Base-by-base conservation (phyloP, 2,329 filamentous ascomycete genomes). In the Elsinoe ampelina region DNA sequence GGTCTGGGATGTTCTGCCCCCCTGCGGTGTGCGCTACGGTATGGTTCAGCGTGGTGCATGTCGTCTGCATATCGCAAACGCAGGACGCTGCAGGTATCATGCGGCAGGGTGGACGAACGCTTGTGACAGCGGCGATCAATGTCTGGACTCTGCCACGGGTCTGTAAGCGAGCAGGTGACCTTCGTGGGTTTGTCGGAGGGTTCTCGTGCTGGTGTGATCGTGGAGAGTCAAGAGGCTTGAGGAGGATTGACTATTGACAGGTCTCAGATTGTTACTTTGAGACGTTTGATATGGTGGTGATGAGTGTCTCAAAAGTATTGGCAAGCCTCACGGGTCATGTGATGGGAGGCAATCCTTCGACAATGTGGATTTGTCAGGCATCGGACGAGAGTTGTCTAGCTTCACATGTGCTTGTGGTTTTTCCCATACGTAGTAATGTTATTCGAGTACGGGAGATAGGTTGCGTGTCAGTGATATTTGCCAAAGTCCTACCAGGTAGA, bases 111-210 rank as follows among this genome's bases (percentile, higher is more conserved):
- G 32, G n/a, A 38, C 48, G 48, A 52, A 52, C 48, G 32, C 48
- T 34, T 34, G 22, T 52, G 48, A 52, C 48, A 52, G 48, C 34
- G 48, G 30, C 48, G 48, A 52, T 52, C 48, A 38, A 43, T 52
- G 48, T 52, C 48, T 52, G 48, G 26, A 8, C 48, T 22, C 11
- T 36, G 48, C 30, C 48, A 52, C 38, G 48, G 30, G 48, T 52
- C 48, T 38, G 48, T 34, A 52, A 52, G 48, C 48, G 48, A 52
- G 48, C n/a, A n/a, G 6, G 12, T 17, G 17, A 22, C 17, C 17
- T 15, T 22, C 17, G 22, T 34, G 45, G 48, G 48, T 36, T 36
- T 52, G 48, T 52, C 48, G 48, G 30, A 32, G 30, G n/a, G n/a
- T n/a, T n/a, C n/a, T n/a, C n/a, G n/a, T n/a, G n/a, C n/a, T n/a